Percentiles rank a stretch among this genome's conserved stretches.
These are phyloP conservation scores for Elaeis guineensis DNA, from an alignment of 176 grass and related monocot species.

Conservation along the genomic window DNA sequence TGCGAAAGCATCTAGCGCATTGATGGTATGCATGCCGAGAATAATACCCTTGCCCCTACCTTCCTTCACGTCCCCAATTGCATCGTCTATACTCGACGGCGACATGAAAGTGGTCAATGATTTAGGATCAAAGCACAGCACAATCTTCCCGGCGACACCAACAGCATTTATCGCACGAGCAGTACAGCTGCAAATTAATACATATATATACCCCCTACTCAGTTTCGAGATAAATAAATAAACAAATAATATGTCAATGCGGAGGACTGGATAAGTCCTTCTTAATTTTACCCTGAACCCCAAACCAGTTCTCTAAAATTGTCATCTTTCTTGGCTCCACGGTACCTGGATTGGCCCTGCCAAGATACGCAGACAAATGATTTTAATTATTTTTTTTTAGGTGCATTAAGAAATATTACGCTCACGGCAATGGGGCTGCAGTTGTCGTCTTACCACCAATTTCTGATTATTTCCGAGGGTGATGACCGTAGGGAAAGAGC, in stretches of 20 bases:
- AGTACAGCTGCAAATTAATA: constrained; percentile 5
- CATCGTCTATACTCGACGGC: too few relatives aligned
- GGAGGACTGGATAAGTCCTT: too few relatives aligned
- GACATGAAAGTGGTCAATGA: background rate
- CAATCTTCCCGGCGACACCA: background rate
- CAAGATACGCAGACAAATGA: background rate
- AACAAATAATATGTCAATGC: too few relatives aligned
- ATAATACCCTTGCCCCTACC: constrained; percentile 12
- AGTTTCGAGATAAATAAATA: too few relatives aligned
- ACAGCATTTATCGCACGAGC: background rate
- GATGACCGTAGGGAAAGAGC: constrained; percentile 30
- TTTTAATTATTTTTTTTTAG: too few relatives aligned
- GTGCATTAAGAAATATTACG: too few relatives aligned
- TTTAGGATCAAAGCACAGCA: background rate
- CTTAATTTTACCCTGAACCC: too few relatives aligned
- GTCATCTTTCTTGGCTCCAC: background rate
- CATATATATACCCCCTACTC: too few relatives aligned
- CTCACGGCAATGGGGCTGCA: too few relatives aligned
- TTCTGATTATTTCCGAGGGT: constrained; percentile 36
- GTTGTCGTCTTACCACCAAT: constrained; percentile 23
- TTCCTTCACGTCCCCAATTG: too few relatives aligned
- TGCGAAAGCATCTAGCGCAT: background rate
- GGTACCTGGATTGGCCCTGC: constrained; percentile 6
- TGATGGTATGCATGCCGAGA: background rate
- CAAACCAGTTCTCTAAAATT: too few relatives aligned